Base-by-base conservation (phyloP, 345 rosid species). In the Litchi chinensis region DNA sequence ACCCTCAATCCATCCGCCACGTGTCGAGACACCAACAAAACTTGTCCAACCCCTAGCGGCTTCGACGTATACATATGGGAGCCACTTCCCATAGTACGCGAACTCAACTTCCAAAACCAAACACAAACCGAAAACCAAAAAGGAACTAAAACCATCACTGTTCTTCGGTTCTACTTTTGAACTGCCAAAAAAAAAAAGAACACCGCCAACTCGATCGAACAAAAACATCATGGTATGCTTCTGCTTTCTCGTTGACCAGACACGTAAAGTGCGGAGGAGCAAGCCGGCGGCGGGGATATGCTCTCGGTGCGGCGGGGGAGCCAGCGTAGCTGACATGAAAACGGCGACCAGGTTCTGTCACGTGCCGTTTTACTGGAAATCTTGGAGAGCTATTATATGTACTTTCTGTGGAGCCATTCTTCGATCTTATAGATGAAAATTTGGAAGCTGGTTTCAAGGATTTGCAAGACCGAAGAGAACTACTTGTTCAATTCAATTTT, bases 311-410 rank as follows among this genome's bases (percentile, higher is more conserved):
- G 97, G 99, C 56, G 92, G 92, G 0, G 99, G 98, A 80, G 99
- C 98, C 6, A 93, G 97, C 66, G 97, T 94, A 4, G 99, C 98
- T 2, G 99, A 96, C 84, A 96, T 96, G 94, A 94, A 87, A 70
- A 96, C 97, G 1, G 82, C 90, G 18, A 93, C 97, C 0, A 91
- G 94, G 77, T 91, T 96, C 80, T 93, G 95, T 77, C 85, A 80
- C 40, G 93, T 96, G 4, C 97, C 99, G 3, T 90, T 96, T 41
- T 96, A 92, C 79, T 89, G 94, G 87, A 94, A 89, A 79, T 89
- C 93, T 54, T 96, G 98, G 98, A 90, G 84, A 52, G 99, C 97
- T 41, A 87, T 94, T 59, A 79, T 91, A 3, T 96, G 99, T 80
- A 89, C 93, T 73, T 91, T 91, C 77, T 94, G 99, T 64, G 99